phyloP scores from a whole-genome alignment of 75 land plant species.

The Sequoia sempervirens region DNA sequence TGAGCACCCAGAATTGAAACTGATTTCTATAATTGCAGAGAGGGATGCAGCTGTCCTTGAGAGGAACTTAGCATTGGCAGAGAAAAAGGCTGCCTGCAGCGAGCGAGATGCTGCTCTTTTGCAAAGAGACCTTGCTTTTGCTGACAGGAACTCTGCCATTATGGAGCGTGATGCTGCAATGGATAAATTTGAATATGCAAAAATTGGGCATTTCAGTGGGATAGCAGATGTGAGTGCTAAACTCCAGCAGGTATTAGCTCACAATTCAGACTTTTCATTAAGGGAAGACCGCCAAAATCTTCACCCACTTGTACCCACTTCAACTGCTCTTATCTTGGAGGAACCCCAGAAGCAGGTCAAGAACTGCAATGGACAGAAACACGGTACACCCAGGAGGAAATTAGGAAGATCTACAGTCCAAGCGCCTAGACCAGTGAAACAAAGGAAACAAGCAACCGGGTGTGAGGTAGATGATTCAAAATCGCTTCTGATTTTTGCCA shows the following conservation, averaged over 20 bases:
- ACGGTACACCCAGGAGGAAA: neutral
- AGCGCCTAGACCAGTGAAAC: neutral
- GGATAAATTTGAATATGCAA: conserved; percentile 30
- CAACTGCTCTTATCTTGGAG: neutral
- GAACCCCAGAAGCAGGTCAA: neutral
- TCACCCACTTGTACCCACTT: neutral
- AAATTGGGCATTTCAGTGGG: conserved; percentile 1
- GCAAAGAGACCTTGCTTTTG: conserved; percentile 59
- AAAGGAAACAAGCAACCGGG: neutral
- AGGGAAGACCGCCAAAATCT: neutral
- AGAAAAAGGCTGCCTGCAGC: conserved; percentile 47
- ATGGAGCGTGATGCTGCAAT: conserved; percentile 57
- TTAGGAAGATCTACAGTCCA: neutral
- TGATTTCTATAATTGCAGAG: conserved; percentile 47
- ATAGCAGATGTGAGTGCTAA: neutral
- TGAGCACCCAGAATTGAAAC: conserved; percentile 22
- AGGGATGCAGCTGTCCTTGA: conserved; percentile 72
- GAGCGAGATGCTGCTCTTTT: conserved; percentile 54
- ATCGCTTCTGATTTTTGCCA: neutral
- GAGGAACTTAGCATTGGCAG: conserved; percentile 41
- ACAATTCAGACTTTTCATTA: neutral
- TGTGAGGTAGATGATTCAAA: neutral
- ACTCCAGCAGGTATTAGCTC: neutral
- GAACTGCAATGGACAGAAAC: neutral
- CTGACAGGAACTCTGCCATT: conserved; percentile 51